Base-by-base conservation (phyloP, 305 asterid genomes). In the Solanum chacoense region DNA sequence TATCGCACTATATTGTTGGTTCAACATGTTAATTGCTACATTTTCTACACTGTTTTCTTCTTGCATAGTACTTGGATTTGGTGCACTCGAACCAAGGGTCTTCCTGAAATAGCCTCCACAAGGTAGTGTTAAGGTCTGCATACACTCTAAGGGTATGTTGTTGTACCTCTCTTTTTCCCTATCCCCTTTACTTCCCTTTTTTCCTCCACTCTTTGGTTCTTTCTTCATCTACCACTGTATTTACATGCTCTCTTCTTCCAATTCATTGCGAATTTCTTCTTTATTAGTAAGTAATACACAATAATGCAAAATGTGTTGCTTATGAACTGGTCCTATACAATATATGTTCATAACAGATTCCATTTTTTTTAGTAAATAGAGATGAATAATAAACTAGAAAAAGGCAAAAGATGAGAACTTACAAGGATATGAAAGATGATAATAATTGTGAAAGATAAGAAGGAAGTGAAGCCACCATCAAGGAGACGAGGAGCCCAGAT, bases 401-500 rank as follows among this genome's bases (percentile, higher is more conserved):
- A 40, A 80, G 67, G 26, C 26, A 13, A 76, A 71, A 67, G 38
- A 28, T 6, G 76, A 71, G 40, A n/a, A 89, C 84, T 88, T 92
- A 95, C 98, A 95, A 96, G 94, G 89, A 92, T 69, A 91, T 96
- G 99, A 85, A 96, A 96, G 38, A 94, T 92, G 45, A 91, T 22
- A 89, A 95, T 77, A 89, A 94, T 91, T 24, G 92, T 77, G 90
- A 92, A 90, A 85, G 93, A 93, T 22, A 88, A 18, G 91, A 91
- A 86, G 7, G 96, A 93, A 5, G 20, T 84, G 89, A 85, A 88
- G 89, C 94, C 96, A 18, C 94, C 95, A 84, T 89, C 90, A 45
- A 93, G 93, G 71, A 96, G 95, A 80, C 89, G 96, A 1, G 98
- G 98, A 75, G 89, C 97, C 90, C 95, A 93, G 78, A 96, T 95